A percentile compares a stretch with the other conserved stretches of the same genome.
These are phyloP conservation scores for Inga laurina DNA, from an alignment of 306 rosid species.

Conservation along the genomic window DNA sequence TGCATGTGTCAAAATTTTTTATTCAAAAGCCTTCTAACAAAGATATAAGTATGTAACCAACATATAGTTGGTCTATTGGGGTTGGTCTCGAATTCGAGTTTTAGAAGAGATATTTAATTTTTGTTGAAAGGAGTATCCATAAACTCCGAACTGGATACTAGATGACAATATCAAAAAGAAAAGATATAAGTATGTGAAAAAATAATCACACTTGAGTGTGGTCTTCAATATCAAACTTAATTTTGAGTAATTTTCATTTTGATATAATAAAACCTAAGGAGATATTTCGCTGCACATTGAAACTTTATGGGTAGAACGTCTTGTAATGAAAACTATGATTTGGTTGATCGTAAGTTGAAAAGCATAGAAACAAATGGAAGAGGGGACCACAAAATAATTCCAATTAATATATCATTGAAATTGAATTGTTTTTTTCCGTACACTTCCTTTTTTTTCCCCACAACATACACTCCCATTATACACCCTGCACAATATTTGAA, in stretches of 20 bases:
- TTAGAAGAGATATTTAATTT: too few relatives aligned
- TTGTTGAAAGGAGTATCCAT: too few relatives aligned
- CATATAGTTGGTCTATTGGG: too few relatives aligned
- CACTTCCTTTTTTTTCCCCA: too few relatives aligned
- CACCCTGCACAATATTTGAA: too few relatives aligned
- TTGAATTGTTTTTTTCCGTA: not conserved
- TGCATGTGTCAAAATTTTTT: not conserved
- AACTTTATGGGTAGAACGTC: not conserved
- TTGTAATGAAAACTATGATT: not conserved
- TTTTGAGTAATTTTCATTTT: not conserved
- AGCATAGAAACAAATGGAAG: not conserved
- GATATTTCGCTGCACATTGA: not conserved
- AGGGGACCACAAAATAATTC: slow-evolving; percentile 21
- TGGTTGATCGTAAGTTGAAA: slow-evolving; percentile 29
- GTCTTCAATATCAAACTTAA: not conserved
- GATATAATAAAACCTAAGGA: not conserved
- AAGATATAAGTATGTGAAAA: not conserved
- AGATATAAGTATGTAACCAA: not conserved
- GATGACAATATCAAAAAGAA: too few relatives aligned
- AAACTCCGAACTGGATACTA: accelerated
- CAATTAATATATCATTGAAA: slow-evolving; percentile 6
- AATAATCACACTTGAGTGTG: not conserved
- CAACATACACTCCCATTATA: too few relatives aligned
- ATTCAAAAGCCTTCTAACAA: not conserved
- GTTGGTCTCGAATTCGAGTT: too few relatives aligned